Evolutionary conservation across 2,329 filamentous ascomycete genomes (phyloP), one percentile per base, ranked within the genome.

Genomic region (Cordyceps pruinosa): DNA sequence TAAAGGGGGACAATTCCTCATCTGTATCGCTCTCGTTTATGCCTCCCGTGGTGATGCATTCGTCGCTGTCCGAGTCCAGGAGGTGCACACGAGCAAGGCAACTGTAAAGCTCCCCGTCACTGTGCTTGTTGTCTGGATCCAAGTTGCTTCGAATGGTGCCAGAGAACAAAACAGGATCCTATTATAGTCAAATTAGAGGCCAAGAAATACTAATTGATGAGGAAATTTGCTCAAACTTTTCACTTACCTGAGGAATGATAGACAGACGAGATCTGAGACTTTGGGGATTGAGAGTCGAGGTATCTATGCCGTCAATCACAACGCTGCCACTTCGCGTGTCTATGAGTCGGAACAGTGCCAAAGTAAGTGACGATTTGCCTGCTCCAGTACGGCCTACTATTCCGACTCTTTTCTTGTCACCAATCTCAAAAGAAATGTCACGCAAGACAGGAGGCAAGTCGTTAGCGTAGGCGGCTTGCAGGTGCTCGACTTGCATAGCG

Each of bases 331-430:
- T 78, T 7, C 78, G 72, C 0, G 86, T 81, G 66, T 90, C 87
- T 15, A 91, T 73, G 72, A 91, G 90, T 21, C 88, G 85, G 77
- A 92, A 91, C 1, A 92, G 74, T 0, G 88, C 87, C 1, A 91
- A 75, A 0, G 88, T 90, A n/a, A 92, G 71, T 0, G 85, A 88
- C 0, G 86, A 89, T 70, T 92, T 92, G 57, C 88, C 88, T 0
- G 88, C 88, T 3, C 88, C 88, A 0, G 89, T 92, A 15, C 89
- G 82, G 9, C 88, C 89, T 3, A 92, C 84, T 3, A 91, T 84
- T 13, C 87, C 88, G n/a, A 92, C 73, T 15, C 88, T 77, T 70
- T 91, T 82, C 61, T 86, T 86, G 56, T 81, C 77, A 37, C 83
- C 76, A 15, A 90, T 80, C n/a, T 72, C 74, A 69, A 92, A 91